These are phyloP conservation scores for Scutellaria baicalensis DNA, from an alignment of 257 asterid species.

Conservation along the genomic window DNA sequence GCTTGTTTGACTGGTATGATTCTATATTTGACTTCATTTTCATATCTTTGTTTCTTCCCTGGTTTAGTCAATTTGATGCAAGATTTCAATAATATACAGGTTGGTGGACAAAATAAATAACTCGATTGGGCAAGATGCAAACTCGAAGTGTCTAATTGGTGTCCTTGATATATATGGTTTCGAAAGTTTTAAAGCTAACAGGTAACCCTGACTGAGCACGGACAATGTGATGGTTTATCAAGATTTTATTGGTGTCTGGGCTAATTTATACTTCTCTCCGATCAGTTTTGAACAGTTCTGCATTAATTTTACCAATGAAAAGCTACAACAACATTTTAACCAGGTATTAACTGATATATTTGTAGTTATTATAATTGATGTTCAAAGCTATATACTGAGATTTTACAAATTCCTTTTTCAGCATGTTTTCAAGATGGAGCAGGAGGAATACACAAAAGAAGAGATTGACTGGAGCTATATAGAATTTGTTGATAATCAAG, in stretches of 20 bases:
- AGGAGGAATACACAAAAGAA: constrained; percentile 92
- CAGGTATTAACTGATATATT: constrained; percentile 48
- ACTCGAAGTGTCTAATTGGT: constrained; percentile 76
- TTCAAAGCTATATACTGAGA: constrained; percentile 15
- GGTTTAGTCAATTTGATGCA: constrained; percentile 14
- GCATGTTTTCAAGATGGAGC: constrained; percentile 99
- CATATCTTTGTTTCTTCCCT: background rate
- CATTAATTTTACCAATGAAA: constrained; percentile 93
- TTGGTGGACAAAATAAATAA: constrained; percentile 86
- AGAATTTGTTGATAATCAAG: constrained; percentile 95
- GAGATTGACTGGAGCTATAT: constrained; percentile 98
- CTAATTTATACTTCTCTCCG: constrained; percentile 15
- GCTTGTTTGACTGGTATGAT: constrained; percentile 85
- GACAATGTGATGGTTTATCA: background rate
- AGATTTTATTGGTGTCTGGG: background rate
- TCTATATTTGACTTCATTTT: constrained; percentile 5
- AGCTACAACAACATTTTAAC: constrained; percentile 98
- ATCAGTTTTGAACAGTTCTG: constrained; percentile 95
- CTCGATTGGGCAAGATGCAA: constrained; percentile 92
- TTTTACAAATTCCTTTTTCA: constrained; percentile 30
- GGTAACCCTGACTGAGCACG: constrained; percentile 39
- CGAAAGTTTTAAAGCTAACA: constrained; percentile 87
- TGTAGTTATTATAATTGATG: constrained; percentile 3
- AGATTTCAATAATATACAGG: constrained; percentile 42
- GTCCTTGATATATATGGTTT: constrained; percentile 98